Conservation (phyloP, 768 basidiomycete genomes). For the Lyophyllum decastes region DNA sequence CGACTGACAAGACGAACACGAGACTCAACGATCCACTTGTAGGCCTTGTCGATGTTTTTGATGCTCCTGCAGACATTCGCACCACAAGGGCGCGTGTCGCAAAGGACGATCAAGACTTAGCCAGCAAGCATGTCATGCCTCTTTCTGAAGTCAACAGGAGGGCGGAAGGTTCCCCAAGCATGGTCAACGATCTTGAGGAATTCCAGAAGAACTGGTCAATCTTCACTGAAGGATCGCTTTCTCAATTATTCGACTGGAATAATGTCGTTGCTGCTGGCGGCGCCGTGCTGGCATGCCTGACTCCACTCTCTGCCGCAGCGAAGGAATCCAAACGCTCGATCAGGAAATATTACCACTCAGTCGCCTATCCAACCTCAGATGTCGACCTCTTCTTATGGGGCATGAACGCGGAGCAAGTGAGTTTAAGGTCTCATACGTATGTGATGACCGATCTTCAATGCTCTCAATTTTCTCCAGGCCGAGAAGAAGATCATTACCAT, state of each 20-base stretch:
- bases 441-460: background rate
- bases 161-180: conserved; percentile 49
- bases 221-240: conserved; percentile 63
- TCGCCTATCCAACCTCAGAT: conserved; percentile 60
- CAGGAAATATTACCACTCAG: conserved; percentile 58
- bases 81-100: conserved; percentile 53
- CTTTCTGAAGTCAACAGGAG: conserved; percentile 44
- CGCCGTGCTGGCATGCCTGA: conserved; percentile 57
- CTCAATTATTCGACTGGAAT: conserved; percentile 60
- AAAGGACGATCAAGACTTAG: conserved; percentile 42
- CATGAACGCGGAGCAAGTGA: conserved; percentile 52
- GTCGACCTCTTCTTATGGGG: conserved; percentile 67
- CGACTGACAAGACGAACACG: conserved; percentile 47
- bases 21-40: conserved; percentile 51
- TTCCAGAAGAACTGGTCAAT: conserved; percentile 67
- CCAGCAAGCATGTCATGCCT: conserved; percentile 55
- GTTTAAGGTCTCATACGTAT: conserved; percentile 1
- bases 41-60: conserved; percentile 62
- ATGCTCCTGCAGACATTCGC: conserved; percentile 46
- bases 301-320: conserved; percentile 47
- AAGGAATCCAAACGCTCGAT: conserved; percentile 56
- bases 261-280: conserved; percentile 67
- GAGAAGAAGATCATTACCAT: conserved; percentile 60
- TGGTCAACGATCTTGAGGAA: conserved; percentile 51
- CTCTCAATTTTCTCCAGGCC: conserved; percentile 33